Evolutionary conservation across 495 filamentous ascomycete genomes (phyloP).

Genomic region (Hypoxylon cercidicola): DNA sequence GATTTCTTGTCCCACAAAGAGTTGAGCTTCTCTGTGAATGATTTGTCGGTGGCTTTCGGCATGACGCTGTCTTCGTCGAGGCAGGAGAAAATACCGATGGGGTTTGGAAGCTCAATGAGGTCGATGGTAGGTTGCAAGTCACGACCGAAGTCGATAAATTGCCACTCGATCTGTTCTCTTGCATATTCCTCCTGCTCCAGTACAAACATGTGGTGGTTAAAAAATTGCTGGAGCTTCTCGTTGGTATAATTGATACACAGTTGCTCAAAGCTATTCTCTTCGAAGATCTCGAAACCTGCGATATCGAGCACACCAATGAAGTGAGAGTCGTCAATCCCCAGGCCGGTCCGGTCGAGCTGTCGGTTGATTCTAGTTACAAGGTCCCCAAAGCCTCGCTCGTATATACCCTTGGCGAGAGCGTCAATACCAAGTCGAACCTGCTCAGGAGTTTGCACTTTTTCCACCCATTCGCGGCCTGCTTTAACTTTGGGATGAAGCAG

Average conservation of each 20-base stretch:
- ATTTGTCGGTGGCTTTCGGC: slow-evolving; percentile 97
- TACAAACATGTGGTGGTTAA: slow-evolving; percentile 99
- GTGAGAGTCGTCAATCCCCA: slow-evolving; percentile 83
- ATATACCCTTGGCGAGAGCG: slow-evolving; percentile 95
- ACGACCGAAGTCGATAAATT: slow-evolving; percentile 98
- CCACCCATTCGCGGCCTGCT: slow-evolving; percentile 96
- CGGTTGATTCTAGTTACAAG: slow-evolving; percentile 91
- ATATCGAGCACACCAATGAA: slow-evolving; percentile 99
- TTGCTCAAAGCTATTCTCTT: slow-evolving; percentile 98
- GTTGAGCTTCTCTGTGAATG: slow-evolving; percentile 97
- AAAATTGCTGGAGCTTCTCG: slow-evolving; percentile 99
- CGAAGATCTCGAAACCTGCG: slow-evolving; percentile 98
- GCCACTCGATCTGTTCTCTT: slow-evolving; percentile 98
- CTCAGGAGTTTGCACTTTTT: slow-evolving; percentile 96
- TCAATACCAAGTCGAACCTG: slow-evolving; percentile 92
- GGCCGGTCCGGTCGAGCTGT: slow-evolving; percentile 82
- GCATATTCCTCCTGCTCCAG: slow-evolving; percentile 99
- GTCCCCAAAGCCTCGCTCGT: slow-evolving; percentile 94
- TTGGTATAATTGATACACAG: slow-evolving; percentile 99
- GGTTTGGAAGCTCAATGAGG: slow-evolving; percentile 93
- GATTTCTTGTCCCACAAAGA: slow-evolving; percentile 96
- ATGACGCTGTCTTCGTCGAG: slow-evolving; percentile 98
- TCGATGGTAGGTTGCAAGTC: slow-evolving; percentile 99
- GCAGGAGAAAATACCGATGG: slow-evolving; percentile 98
- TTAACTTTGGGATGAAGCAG: slow-evolving; percentile 93